Conservation (phyloP, 352 stramenopile species). For the Globisporangium splendens region DNA sequence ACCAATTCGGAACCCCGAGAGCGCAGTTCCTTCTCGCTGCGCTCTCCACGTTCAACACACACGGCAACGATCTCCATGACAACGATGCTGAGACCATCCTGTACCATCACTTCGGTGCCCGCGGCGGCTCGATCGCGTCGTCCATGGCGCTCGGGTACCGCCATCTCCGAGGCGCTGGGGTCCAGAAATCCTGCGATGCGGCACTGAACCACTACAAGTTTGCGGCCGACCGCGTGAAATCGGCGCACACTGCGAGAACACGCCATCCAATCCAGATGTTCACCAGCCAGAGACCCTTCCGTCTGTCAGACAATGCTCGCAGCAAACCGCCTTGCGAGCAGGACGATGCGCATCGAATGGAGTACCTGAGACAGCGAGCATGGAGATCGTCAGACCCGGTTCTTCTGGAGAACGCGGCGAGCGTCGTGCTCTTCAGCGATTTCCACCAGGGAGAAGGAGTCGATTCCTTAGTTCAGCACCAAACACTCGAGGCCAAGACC, state of each 20-base stretch:
- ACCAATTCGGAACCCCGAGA: constrained; percentile 13
- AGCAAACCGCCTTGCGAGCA: constrained; percentile 18
- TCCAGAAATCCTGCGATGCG: constrained; percentile 43
- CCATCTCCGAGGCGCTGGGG: constrained; percentile 46
- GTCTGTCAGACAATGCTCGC: constrained; percentile 32
- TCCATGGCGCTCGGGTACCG: constrained; percentile 75
- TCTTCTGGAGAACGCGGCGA: constrained; percentile 45
- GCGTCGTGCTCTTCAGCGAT: constrained; percentile 56
- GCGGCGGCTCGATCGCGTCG: constrained; percentile 30
- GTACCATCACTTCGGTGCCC: constrained; percentile 60
- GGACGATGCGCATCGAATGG: constrained; percentile 37
- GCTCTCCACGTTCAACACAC: constrained; percentile 11
- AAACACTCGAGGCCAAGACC: constrained; percentile 26
- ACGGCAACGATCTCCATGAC: constrained; percentile 1
- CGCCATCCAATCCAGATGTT: constrained; percentile 32
- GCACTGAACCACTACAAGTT: constrained; percentile 75
- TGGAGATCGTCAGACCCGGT: constrained; percentile 18
- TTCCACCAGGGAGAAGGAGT: constrained; percentile 2
- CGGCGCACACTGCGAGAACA: constrained; percentile 15
- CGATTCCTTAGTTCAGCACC: not conserved
- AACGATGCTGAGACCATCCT: constrained; percentile 24
- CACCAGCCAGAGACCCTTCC: constrained; percentile 23
- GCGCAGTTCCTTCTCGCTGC: constrained; percentile 50
- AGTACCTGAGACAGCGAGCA: constrained; percentile 48
- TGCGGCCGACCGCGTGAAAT: constrained; percentile 51